Conservation (phyloP, 73 alveolate species). For the Paramecium primaurelia region DNA sequence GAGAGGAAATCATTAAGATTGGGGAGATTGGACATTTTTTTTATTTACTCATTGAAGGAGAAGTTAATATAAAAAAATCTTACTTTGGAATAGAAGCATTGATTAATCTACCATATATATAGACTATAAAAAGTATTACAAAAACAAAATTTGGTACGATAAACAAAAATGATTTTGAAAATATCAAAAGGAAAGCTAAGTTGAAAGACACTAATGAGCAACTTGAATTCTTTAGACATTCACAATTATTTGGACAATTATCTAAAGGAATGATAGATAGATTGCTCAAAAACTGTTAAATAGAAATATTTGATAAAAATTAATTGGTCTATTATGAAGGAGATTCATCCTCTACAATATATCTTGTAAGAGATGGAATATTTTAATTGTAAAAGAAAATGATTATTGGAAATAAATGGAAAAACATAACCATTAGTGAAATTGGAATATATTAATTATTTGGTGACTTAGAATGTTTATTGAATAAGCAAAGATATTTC, state of each 20-base stretch:
- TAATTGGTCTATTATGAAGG: constrained; percentile 61
- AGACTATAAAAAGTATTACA: background rate
- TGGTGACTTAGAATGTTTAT: constrained; percentile 26
- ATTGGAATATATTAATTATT: background rate
- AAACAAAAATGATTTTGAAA: background rate
- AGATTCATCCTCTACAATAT: constrained; percentile 51
- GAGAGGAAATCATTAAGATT: background rate
- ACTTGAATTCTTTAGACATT: background rate
- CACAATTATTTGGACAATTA: constrained; percentile 18
- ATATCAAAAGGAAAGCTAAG: background rate
- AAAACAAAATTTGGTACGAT: background rate
- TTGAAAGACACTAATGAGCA: background rate
- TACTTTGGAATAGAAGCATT: constrained; percentile 2
- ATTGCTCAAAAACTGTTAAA: background rate
- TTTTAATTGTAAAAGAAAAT: constrained; percentile 60
- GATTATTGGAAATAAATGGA: background rate
- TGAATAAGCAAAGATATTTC: constrained; percentile 7
- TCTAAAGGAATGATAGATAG: background rate
- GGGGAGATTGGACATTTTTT: background rate
- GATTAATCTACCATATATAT: background rate
- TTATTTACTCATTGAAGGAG: background rate
- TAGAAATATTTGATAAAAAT: constrained; percentile 35
- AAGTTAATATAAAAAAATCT: background rate
- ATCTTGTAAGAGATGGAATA: constrained; percentile 56
- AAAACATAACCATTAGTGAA: background rate